Evolutionary conservation across 1,139 yeast species (phyloP).

Genomic region (Taiozyma sp.): DNA sequence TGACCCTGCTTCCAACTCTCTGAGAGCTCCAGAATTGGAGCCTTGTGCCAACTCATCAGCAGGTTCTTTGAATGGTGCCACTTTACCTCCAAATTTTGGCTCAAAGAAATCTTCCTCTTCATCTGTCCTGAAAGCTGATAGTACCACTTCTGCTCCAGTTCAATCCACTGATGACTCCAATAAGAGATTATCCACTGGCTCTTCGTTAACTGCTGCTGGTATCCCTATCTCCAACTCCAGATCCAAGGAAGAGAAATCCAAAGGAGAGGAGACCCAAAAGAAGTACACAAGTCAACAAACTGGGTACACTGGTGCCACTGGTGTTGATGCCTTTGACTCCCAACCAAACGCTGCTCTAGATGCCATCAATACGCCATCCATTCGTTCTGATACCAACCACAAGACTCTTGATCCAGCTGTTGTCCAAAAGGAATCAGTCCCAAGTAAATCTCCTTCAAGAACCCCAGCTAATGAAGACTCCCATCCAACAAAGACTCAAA

Average conservation of each 20-base stretch:
- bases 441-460: background rate
- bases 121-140: background rate
- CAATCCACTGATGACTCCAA: conserved; percentile 4
- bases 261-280: background rate
- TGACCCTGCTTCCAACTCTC: background rate
- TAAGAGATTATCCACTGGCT: conserved; percentile 4
- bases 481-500: background rate
- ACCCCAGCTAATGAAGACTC: background rate
- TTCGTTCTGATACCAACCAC: background rate
- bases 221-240: conserved; percentile 1
- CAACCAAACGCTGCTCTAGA: conserved; percentile 9
- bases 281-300: conserved; percentile 3
- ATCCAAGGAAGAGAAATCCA: background rate
- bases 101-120: conserved; percentile 9
- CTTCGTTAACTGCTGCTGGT: conserved; percentile 8
- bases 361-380: background rate
- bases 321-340: conserved; percentile 5
- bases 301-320: conserved; percentile 9
- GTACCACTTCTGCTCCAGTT: conserved; percentile 1
- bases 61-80: conserved; percentile 21
- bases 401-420: background rate
- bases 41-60: background rate
- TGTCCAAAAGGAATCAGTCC: background rate
- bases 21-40: background rate
- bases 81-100: conserved; percentile 22